Evolutionary conservation across 768 basidiomycete genomes (phyloP).

Genomic region (Tylopilus sp.): DNA sequence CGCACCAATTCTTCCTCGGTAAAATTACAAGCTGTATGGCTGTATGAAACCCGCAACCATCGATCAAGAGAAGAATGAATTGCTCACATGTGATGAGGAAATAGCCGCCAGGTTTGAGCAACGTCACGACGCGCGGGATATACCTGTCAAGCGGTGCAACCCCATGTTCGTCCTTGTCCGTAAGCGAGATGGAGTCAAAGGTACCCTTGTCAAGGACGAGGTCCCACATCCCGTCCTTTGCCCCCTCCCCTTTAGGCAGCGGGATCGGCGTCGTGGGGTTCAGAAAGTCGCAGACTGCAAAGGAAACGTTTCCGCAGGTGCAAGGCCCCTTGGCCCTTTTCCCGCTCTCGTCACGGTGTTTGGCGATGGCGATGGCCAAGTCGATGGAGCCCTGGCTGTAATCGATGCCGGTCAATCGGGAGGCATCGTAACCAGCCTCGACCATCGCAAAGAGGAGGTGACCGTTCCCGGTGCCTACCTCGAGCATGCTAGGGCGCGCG

Average conservation of each 20-base stretch:
- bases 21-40: conserved; percentile 69
- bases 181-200: conserved; percentile 79
- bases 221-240: conserved; percentile 50
- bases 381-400: conserved; percentile 72
- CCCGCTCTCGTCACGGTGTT: conserved; percentile 28
- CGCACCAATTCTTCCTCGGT: conserved; percentile 70
- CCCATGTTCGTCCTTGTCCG: conserved; percentile 53
- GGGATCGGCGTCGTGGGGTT: conserved; percentile 43
- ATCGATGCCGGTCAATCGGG: conserved; percentile 62
- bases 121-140: conserved; percentile 48
- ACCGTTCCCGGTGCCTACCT: conserved; percentile 82
- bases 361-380: conserved; percentile 57
- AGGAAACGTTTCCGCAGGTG: conserved; percentile 36
- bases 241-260: conserved; percentile 4
- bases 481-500: conserved; percentile 41
- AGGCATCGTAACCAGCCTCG: conserved; percentile 59
- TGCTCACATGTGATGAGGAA: conserved; percentile 79
- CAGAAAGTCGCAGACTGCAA: conserved; percentile 65
- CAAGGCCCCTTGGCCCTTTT: not conserved
- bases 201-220: conserved; percentile 86
- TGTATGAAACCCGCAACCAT: not conserved
- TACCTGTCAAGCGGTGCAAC: conserved; percentile 54
- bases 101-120: conserved; percentile 63
- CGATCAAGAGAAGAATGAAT: not conserved
- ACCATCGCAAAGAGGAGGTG: conserved; percentile 67